Evolutionary conservation across 1,139 yeast species (phyloP).

Genomic region (Ashbya aceris): DNA sequence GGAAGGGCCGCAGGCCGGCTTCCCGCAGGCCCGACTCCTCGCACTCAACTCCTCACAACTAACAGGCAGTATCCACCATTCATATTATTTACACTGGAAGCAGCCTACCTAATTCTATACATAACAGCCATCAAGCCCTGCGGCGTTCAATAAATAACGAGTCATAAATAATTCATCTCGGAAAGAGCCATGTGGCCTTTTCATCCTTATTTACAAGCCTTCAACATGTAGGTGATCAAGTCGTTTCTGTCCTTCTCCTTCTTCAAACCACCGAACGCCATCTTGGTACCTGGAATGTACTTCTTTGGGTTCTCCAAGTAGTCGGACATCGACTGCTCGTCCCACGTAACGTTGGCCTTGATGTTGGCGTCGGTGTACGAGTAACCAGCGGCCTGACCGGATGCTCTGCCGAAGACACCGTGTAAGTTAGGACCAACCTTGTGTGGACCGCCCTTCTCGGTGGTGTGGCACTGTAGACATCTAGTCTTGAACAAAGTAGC

Average conservation of each 20-base stretch:
- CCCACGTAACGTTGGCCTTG: constrained; percentile 88
- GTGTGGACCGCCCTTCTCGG: constrained; percentile 92
- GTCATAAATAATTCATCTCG: no score
- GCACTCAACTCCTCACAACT: no score
- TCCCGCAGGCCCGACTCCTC: no score
- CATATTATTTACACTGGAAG: no score
- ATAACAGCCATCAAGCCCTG: no score
- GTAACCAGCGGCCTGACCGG: constrained; percentile 90
- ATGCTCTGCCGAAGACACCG: constrained; percentile 85
- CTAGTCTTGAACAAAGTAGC: constrained; percentile 97
- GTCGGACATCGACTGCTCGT: constrained; percentile 80
- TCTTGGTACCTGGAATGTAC: constrained; percentile 99
- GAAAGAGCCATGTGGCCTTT: no score
- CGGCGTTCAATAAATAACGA: no score
- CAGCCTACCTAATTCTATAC: no score
- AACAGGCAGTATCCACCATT: no score
- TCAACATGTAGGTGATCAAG: constrained; percentile 78
- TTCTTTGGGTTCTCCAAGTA: constrained; percentile 99
- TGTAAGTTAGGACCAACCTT: constrained; percentile 98
- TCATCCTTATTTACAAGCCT: constrained; percentile 53
- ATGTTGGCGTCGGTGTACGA: constrained; percentile 98
- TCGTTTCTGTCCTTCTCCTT: constrained; percentile 98
- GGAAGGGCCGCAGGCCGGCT: no score
- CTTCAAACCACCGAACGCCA: constrained; percentile 99
- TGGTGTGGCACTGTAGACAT: constrained; percentile 98